Evolutionary conservation across 2,329 filamentous ascomycete species (phyloP), one percentile per base, ranked within the genome.

Genomic region (Epichloe elymi): DNA sequence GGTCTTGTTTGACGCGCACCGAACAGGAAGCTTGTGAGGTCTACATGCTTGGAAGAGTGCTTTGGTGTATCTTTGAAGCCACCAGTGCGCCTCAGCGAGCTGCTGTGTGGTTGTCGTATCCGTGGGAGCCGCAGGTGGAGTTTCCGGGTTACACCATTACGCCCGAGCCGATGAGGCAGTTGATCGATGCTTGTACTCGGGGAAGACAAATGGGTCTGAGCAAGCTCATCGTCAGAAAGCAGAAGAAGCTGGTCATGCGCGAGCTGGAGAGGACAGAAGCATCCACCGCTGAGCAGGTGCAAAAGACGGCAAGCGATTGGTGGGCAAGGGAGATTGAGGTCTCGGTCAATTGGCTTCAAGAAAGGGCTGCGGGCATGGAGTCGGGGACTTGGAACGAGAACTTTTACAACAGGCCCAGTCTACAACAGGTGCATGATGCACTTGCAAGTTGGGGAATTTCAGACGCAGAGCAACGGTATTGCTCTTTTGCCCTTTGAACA

Each of bases 41-140:
- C 1, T 82, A 80, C 63, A 80, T 81, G 78, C 72, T 82, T 15
- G 79, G 78, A 5, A 71, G 78, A 39, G 68, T 80, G 26, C 65
- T 82, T 45, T 82, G 78, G 78, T 82, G 79, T 59, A 72, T 82
- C 15, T 82, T 82, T 51, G 79, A 82, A 60, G 77, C 76, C 19
- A 73, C 74, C 58, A 76, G 75, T 53, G 77, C 76, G 2, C 78
- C 78, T 2, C 75, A 82, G 57, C 70, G 70, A 54, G 72, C 74
- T 2, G 73, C 75, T 3, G 70, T 79, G 12, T 81, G 78, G 78
- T 71, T 78, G 55, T 81, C 78, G 44, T 81, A 81, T 59, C 67
- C 66, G 15, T 74, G 72, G 63, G 78, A 81, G 59, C 74, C 78
- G 2, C 66, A 72, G 15, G 64, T 77, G 12, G 75, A 79, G 60